Evolutionary conservation across 352 stramenopile species (phyloP), one percentile per base, ranked within the genome.

Genomic region (Phytophthora sojae): DNA sequence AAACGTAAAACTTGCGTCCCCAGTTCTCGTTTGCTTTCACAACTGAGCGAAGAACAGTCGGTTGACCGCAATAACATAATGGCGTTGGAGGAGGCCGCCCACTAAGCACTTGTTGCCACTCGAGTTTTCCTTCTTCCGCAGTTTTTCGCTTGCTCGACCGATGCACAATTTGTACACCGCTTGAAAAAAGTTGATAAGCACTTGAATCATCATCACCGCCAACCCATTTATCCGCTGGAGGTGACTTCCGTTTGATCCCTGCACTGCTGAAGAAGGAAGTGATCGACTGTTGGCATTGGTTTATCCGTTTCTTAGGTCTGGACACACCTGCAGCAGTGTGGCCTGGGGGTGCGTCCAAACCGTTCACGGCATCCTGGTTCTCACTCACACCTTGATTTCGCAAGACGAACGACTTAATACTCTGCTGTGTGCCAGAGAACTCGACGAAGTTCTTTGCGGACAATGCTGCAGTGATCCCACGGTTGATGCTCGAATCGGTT

Each of bases 1-100:
- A 96, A 15, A 96, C 83, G 60, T 90, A 96, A 71, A 96, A 96
- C 56, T 95, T 95, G 54, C 87, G 87, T 3, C 89, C 87, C 73
- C 79, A 92, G 57, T 96, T 96, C 6, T 93, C 86, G 67, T 90
- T 92, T 39, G 64, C 72, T 69, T 96, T 96, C 53, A 94, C 23
- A 12, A 96, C 89, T 15, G 83, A 85, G 57, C 89, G 87, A 60
- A 91, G 67, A n/a, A 96, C 79, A 12, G 79, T 92, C 7, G 89
- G 82, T 44, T 91, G 76, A 6, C 81, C 72, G 54, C 87, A 93
- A 55, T 90, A 57, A 49, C 89, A 96, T 8, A 89, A 63, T 8
- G 89, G 89, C 4, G 86, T 91, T 56, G 79, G 73, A 2, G 80
- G 82, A 17, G 86, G 76, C 19, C 75, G 74, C 2, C 89, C 89